Conservation (phyloP, 176 grass and related monocot species). For the Elaeis guineensis region DNA sequence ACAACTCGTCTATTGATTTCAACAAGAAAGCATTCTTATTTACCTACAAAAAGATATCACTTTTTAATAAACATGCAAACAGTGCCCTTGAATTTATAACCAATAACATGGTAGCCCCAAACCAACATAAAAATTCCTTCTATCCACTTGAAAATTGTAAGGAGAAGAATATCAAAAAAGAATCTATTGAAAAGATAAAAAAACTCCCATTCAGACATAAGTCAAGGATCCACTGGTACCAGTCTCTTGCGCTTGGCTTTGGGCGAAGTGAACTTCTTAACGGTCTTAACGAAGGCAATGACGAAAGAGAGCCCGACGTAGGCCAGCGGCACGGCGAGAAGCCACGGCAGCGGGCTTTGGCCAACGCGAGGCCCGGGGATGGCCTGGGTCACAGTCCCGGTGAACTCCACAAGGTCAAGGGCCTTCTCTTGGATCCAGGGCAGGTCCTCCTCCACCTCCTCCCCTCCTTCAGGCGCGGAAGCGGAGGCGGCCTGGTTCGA, state of each 20-base stretch:
- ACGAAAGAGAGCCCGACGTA: conserved; percentile 67
- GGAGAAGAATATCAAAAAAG: background rate
- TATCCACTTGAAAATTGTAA: too few relatives aligned
- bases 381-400: conserved; percentile 87
- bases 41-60: conserved; percentile 38
- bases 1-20: conserved; percentile 64
- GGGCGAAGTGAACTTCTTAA: conserved; percentile 72
- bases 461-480: conserved; percentile 15
- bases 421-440: conserved; percentile 99
- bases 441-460: conserved; percentile 71
- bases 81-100: too few relatives aligned
- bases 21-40: conserved; percentile 68
- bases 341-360: conserved; percentile 64
- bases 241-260: conserved; percentile 67
- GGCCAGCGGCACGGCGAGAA: conserved; percentile 65
- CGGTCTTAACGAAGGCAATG: conserved; percentile 49
- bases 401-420: conserved; percentile 93
- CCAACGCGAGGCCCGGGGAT: conserved; percentile 80
- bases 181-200: background rate
- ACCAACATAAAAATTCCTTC: too few relatives aligned
- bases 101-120: too few relatives aligned
- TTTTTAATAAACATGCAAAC: background rate
- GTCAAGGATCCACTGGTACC: conserved; percentile 22
- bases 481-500: background rate
- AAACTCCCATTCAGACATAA: background rate